Evolutionary conservation across 2,329 filamentous ascomycete species (phyloP), one percentile per base, ranked within the genome.

Genomic region (Neocucurbitaria cava): DNA sequence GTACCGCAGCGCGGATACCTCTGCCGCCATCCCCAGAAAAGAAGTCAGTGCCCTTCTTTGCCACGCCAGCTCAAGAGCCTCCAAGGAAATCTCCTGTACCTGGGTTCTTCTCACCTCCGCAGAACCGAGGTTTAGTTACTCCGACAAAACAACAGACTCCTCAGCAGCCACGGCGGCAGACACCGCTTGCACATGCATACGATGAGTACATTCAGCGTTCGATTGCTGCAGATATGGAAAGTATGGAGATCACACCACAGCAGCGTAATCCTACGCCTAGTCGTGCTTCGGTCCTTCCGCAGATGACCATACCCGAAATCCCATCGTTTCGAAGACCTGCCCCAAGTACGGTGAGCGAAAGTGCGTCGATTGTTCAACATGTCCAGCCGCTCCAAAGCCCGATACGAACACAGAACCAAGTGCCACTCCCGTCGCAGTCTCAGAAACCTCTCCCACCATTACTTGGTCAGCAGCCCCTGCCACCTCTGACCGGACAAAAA

Each of bases 171-270:
- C 68, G 69, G 30, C 65, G 69, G 23, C 70, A 73, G 45, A 75
- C 72, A 39, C 72, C 72, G 21, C 64, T 75, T 5, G 65, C 68
- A 24, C 67, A 70, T 31, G 73, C 75, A 11, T 75, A 72, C 46
- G 79, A 82, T 49, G 79, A 81, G 31, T 81, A 78, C 50, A 63
- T 82, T n/a, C 80, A 82, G 61, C 77, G 79, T 42, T 77, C 75
- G 7, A 81, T 82, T 41, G 78, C 78, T 10, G 62, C 62, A 8
- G 71, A 75, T 47, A 67, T 74, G 49, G 76, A 73, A 21, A 76
- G 76, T 46, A 73, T 80, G 69, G 78, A 78, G 6, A 57, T 69
- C 11, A 66, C 66, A 40, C 68, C 64, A 17, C 67, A 70, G 40
- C 67, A 70, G 42, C 69, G 65, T 24, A 64, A 67, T 35, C 58